A percentile compares a stretch with the other conserved stretches of the same genome.
Conservation (phyloP, 1,284 basidiomycete species). For the Ustilago curta region DNA sequence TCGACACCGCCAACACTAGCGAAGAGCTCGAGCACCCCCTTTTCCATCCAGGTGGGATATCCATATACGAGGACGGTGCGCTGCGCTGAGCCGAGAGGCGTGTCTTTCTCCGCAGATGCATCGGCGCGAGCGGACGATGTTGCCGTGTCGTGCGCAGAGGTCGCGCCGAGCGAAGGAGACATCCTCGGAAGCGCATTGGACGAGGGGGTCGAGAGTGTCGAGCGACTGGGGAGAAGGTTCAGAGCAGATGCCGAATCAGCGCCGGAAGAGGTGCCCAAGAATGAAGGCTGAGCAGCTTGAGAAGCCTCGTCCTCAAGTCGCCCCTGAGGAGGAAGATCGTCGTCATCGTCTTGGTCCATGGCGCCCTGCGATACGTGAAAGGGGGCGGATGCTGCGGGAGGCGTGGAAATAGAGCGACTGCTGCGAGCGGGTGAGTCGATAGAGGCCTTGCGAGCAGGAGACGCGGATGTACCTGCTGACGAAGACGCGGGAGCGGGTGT, state of each 20-base stretch:
- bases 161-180: conserved; percentile 21
- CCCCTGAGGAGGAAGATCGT: conserved; percentile 49
- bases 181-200: conserved; percentile 10
- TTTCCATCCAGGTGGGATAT: conserved; percentile 53
- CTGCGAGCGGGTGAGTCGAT: conserved; percentile 37
- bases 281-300: conserved; percentile 19
- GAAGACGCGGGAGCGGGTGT: conserved; percentile 35
- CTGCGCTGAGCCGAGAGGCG: conserved; percentile 38
- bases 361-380: conserved; percentile 23
- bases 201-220: conserved; percentile 16
- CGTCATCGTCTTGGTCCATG: conserved; percentile 51
- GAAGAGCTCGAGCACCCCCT: conserved; percentile 54
- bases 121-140: conserved; percentile 5
- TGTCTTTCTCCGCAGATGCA: conserved; percentile 16
- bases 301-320: conserved; percentile 47
- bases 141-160: conserved; percentile 11
- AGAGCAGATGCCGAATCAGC: conserved; percentile 16
- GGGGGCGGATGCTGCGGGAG: conserved; percentile 33
- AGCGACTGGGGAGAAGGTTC: conserved; percentile 19
- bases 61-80: conserved; percentile 58
- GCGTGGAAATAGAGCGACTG: conserved; percentile 38
- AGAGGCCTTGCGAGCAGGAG: conserved; percentile 36
- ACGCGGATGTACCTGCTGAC: conserved; percentile 12
- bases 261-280: conserved; percentile 16
- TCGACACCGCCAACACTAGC: conserved; percentile 50